A percentile compares a stretch with the other conserved stretches of the same genome.
These are phyloP conservation scores for Atractiella rhizophila DNA, from an alignment of 768 basidiomycete species.

Conservation along the genomic window DNA sequence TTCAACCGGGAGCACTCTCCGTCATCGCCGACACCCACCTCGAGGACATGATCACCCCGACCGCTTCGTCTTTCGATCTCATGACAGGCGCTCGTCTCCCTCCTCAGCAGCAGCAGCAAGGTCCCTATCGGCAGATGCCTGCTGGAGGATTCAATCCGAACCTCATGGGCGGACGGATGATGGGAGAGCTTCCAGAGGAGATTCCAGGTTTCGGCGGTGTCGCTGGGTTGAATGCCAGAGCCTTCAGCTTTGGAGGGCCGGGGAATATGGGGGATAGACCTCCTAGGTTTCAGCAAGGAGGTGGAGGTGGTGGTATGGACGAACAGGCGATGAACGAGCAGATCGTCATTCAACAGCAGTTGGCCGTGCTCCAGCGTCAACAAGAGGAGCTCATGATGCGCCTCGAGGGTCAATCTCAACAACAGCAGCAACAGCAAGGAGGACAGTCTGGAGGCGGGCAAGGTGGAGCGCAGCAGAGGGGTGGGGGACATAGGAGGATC, in stretches of 20 bases:
- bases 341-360: constrained; percentile 74
- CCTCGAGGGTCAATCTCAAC: constrained; percentile 31
- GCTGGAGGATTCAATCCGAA: background rate
- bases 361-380: constrained; percentile 68
- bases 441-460: background rate
- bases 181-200: background rate
- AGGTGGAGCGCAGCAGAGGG: background rate
- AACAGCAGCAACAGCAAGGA: constrained; percentile 1
- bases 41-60: constrained; percentile 17
- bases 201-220: background rate
- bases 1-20: constrained; percentile 31
- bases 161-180: background rate
- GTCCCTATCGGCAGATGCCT: constrained; percentile 4
- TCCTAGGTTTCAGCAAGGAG: background rate
- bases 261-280: background rate
- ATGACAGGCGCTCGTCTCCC: constrained; percentile 21
- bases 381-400: constrained; percentile 75
- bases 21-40: constrained; percentile 23
- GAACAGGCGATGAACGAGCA: constrained; percentile 80
- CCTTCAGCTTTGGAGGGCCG: background rate
- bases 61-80: constrained; percentile 13
- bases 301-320: background rate
- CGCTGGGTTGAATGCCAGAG: background rate
- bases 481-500: background rate
- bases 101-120: constrained; percentile 3